phyloP scores from a whole-genome alignment of 2,329 filamentous ascomycete genomes.

The Colletotrichum cereale region DNA sequence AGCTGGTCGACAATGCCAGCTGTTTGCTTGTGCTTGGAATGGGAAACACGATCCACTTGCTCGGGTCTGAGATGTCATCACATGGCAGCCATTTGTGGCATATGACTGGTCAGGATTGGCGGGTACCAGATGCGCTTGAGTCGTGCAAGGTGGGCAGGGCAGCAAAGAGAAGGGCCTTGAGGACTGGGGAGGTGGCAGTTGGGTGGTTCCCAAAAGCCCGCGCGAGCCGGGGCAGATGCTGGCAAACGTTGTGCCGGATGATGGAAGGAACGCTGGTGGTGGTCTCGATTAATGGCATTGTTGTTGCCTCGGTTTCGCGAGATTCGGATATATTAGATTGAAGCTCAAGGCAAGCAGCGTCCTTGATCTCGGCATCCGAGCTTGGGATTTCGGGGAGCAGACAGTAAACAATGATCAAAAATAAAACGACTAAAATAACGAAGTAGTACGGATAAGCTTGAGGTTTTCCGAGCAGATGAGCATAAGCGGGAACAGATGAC shows the following conservation, averaged over 20 bases:
- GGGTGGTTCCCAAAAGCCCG: constrained; percentile 14
- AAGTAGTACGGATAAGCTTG: too few relatives aligned
- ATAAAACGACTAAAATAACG: too few relatives aligned
- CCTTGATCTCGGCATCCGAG: not conserved
- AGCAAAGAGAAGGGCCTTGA: not conserved
- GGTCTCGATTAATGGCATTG: not conserved
- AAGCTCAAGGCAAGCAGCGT: not conserved
- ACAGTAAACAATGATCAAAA: not conserved
- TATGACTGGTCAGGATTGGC: constrained; percentile 33
- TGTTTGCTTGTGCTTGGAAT: constrained; percentile 16
- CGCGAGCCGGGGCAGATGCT: constrained; percentile 6
- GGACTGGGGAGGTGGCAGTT: not conserved
- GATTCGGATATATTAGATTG: not conserved
- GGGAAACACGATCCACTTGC: constrained; percentile 36
- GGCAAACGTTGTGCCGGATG: not conserved
- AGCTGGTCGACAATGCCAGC: not conserved
- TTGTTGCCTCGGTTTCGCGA: not conserved
- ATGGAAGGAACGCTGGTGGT: not conserved
- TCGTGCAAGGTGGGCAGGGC: constrained; percentile 2
- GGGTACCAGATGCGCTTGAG: constrained; percentile 28
- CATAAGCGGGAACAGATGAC: constrained; percentile 8
- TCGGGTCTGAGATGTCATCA: constrained; percentile 40
- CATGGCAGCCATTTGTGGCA: constrained; percentile 32
- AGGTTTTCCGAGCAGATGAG: not conserved
- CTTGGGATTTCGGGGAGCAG: too few relatives aligned